Evolutionary conservation across 176 grass and related monocot species (phyloP).

Genomic region (Tillandsia fasciculata): DNA sequence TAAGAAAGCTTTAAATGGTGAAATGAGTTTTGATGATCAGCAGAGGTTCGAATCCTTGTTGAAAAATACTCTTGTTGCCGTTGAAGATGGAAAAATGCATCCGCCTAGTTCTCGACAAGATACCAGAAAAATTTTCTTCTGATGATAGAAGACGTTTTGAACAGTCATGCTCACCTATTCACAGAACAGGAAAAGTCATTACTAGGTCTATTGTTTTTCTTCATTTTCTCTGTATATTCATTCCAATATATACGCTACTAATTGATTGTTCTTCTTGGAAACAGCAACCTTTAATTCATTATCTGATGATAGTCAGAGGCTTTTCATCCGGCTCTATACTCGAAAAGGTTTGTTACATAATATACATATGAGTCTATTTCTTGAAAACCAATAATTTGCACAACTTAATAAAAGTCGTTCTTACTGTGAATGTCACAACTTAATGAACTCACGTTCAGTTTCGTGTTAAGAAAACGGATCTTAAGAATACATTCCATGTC

Average conservation of each 20-base stretch:
- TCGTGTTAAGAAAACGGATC: too few relatives aligned
- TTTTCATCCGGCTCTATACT: slow-evolving; percentile 84
- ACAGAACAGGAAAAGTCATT: slow-evolving; percentile 54
- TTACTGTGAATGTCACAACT: too few relatives aligned
- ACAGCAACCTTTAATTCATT: slow-evolving; percentile 63
- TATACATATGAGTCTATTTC: slow-evolving; percentile 13
- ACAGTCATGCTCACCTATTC: slow-evolving; percentile 57
- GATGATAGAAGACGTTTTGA: slow-evolving; percentile 73
- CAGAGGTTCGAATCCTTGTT: slow-evolving; percentile 39
- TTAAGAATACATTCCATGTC: too few relatives aligned
- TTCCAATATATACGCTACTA: not conserved
- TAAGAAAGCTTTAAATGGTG: slow-evolving; percentile 34
- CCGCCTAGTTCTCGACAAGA: slow-evolving; percentile 30
- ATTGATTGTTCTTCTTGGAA: slow-evolving; percentile 19
- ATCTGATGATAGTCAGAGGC: slow-evolving; percentile 59
- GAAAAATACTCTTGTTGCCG: slow-evolving; percentile 33
- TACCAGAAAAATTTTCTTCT: slow-evolving; percentile 71
- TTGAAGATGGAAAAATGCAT: slow-evolving; percentile 39
- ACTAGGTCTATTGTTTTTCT: slow-evolving; percentile 42
- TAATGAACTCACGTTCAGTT: too few relatives aligned
- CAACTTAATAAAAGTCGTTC: not conserved
- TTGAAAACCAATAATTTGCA: slow-evolving; percentile 12
- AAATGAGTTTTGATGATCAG: slow-evolving; percentile 14
- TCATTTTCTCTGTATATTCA: slow-evolving; percentile 11
- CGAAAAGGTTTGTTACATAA: slow-evolving; percentile 64